These are phyloP conservation scores for Backusella psychrophila DNA, from an alignment of 192 early-diverging fungal genomes.

Conservation along the genomic window DNA sequence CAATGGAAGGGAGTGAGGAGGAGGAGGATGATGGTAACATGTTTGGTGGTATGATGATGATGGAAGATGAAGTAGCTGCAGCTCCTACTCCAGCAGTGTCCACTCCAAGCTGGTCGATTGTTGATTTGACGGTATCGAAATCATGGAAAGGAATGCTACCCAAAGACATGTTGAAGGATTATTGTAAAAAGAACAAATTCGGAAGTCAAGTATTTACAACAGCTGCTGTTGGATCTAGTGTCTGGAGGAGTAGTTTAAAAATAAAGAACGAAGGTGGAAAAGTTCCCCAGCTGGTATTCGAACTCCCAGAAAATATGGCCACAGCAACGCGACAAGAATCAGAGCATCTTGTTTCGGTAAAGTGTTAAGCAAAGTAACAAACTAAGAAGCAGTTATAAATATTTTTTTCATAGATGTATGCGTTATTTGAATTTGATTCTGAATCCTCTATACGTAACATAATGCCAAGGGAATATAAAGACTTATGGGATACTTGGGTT, in stretches of 20 bases:
- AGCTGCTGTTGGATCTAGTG: background rate
- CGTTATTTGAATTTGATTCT: constrained; percentile 20
- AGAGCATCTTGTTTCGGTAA: constrained; percentile 28
- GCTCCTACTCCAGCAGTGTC: background rate
- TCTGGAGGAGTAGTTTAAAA: constrained; percentile 5
- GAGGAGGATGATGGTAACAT: constrained; percentile 32
- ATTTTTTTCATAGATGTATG: constrained; percentile 9
- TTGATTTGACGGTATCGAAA: constrained; percentile 7
- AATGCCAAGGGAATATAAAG: constrained; percentile 15
- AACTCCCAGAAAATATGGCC: background rate
- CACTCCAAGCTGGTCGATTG: background rate
- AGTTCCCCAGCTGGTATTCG: background rate
- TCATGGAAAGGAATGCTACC: constrained; percentile 19
- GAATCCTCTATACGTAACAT: background rate
- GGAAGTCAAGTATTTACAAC: background rate
- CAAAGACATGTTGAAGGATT: constrained; percentile 16
- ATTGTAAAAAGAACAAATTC: constrained; percentile 7
- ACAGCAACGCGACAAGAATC: constrained; percentile 14
- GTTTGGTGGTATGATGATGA: constrained; percentile 21
- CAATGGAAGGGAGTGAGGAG: constrained; percentile 33
- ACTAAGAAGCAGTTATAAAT: background rate
- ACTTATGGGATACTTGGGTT: constrained; percentile 27
- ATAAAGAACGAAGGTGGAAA: background rate
- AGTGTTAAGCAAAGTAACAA: background rate
- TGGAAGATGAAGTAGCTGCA: background rate